Evolutionary conservation across 1,284 basidiomycete genomes (phyloP), one percentile per base, ranked within the genome.

Genomic region (Pseudomicrostroma phylloplanum): DNA sequence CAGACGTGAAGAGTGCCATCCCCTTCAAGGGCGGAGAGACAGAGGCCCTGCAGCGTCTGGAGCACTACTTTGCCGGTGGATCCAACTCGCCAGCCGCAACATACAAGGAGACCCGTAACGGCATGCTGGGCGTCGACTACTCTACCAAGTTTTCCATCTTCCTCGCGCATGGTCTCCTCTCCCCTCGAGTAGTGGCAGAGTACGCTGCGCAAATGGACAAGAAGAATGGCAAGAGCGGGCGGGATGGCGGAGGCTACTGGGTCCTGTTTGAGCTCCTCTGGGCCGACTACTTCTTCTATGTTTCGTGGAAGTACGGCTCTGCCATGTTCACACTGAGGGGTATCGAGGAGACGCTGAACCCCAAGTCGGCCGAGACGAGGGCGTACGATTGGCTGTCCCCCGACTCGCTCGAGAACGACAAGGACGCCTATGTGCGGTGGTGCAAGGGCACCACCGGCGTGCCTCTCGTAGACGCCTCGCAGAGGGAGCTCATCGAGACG

Each of bases 261-360:
- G 70, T 76, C 62, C 46, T 72, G 15, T 76, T 76, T 40, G 73
- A 76, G 55, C 66, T 76, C 0, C 65, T 76, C 2, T 76, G 73
- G 73, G 60, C 72, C 13, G 73, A 76, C 60, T 76, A 73, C 65
- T 91, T 30, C 87, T 72, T 64, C 61, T 72, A 64, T 61, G 72
- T 76, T 48, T 69, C 67, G 0, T 59, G 62, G 43, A 74, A 74
- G 58, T 76, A 72, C 36, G 70, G 70, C 1, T 64, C 60, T 3
- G 59, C 66, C 48, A 67, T 75, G 30, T 75, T 73, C 62, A 73
- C 70, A 1, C 51, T 72, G 1, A 62, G 65, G 1, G 73, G 73
- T 0, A 73, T 75, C 55, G 70, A 73, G 39, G 64, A 69, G n/a
- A 57, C 57, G 15, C 43, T 72, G 3, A 60, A 66, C 1, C 63